Evolutionary conservation across 768 basidiomycete species (phyloP).

Genomic region (Tricholoma bakamatsutake): DNA sequence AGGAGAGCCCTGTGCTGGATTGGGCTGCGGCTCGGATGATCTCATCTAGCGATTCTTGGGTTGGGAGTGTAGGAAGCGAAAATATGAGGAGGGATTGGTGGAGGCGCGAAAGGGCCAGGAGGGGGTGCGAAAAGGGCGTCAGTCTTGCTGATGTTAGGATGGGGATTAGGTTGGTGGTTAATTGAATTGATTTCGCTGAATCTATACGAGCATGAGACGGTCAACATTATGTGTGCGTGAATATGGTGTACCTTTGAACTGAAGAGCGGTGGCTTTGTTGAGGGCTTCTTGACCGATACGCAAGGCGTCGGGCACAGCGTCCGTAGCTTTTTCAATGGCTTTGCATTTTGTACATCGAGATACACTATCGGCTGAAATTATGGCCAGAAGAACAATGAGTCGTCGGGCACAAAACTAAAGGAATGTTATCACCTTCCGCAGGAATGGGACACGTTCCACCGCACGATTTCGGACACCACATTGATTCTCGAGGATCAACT

Average conservation of each 20-base stretch:
- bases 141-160: conserved; percentile 55
- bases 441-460: conserved; percentile 59
- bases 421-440: conserved; percentile 42
- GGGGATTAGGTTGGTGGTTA: conserved; percentile 61
- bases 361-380: conserved; percentile 38
- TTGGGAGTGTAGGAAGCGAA: conserved; percentile 32
- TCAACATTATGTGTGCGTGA: background rate
- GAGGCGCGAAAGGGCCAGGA: conserved; percentile 69
- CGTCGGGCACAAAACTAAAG: background rate
- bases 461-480: conserved; percentile 66
- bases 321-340: conserved; percentile 38
- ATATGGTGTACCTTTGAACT: conserved; percentile 43
- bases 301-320: conserved; percentile 55
- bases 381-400: background rate
- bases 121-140: conserved; percentile 67
- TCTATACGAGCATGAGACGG: conserved; percentile 34
- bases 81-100: conserved; percentile 62
- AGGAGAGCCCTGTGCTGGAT: conserved; percentile 45
- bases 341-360: conserved; percentile 54
- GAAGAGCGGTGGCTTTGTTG: conserved; percentile 61
- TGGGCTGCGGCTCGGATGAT: conserved; percentile 53
- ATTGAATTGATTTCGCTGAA: conserved; percentile 45
- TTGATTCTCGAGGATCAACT: conserved; percentile 61
- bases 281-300: conserved; percentile 71
- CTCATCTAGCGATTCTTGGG: conserved; percentile 56